These are phyloP conservation scores for Dactylellina leptospora DNA, from an alignment of 2,329 filamentous ascomycete genomes.

Conservation along the genomic window DNA sequence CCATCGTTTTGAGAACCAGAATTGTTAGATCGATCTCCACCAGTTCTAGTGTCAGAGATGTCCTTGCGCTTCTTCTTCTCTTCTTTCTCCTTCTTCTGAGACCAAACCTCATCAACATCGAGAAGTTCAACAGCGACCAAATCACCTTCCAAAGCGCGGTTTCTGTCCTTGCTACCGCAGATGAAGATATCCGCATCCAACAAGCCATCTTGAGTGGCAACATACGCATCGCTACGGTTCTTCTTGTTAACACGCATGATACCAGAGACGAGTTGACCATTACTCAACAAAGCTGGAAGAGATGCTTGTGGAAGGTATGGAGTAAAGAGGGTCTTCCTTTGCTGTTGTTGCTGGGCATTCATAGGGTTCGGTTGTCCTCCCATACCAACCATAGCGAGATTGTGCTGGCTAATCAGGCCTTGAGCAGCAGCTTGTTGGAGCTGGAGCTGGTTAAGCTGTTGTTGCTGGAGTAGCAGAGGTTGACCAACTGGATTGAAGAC, in stretches of 20 bases:
- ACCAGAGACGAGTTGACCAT: constrained; percentile 94
- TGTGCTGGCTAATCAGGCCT: constrained; percentile 73
- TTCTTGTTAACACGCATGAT: constrained; percentile 99
- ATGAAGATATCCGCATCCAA: constrained; percentile 99
- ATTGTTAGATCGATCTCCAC: constrained; percentile 72
- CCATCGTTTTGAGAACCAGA: constrained; percentile 71
- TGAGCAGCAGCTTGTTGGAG: constrained; percentile 89
- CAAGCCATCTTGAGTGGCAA: constrained; percentile 84
- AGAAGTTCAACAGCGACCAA: constrained; percentile 94
- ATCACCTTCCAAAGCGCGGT: constrained; percentile 94
- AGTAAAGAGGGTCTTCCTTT: constrained; percentile 97
- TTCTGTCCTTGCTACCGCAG: constrained; percentile 98
- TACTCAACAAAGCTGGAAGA: constrained; percentile 84
- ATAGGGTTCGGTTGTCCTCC: constrained; percentile 54
- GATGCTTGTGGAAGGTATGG: constrained; percentile 96
- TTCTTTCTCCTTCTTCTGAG: constrained; percentile 98
- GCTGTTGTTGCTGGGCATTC: constrained; percentile 76
- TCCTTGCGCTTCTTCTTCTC: constrained; percentile 99
- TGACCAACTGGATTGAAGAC: constrained; percentile 62
- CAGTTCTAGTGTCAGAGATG: constrained; percentile 86
- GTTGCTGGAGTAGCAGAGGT: constrained; percentile 71
- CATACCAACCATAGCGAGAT: constrained; percentile 70
- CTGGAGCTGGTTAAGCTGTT: constrained; percentile 86
- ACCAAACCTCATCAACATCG: constrained; percentile 98
- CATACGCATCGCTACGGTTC: constrained; percentile 97